phyloP scores from a whole-genome alignment of 148 eudicot species.

The Rhododendron simsii region DNA sequence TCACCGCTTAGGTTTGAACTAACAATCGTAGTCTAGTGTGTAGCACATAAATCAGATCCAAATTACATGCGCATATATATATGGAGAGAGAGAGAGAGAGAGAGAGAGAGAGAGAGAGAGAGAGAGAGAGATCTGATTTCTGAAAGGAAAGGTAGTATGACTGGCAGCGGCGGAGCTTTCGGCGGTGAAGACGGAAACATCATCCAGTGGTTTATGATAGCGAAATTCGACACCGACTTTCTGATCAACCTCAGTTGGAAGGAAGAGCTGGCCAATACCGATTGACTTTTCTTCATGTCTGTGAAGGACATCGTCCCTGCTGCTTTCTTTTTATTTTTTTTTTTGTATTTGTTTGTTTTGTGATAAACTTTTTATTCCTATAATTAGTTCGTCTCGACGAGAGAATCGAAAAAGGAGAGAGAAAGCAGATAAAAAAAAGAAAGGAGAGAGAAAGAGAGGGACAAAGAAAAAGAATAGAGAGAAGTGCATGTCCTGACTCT shows the following conservation, averaged over 20 bases:
- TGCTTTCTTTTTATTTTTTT: no score
- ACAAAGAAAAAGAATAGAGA: no score
- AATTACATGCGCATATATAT: neutral
- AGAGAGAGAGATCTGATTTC: conserved; percentile 1
- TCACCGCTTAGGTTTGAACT: no score
- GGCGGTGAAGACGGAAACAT: neutral
- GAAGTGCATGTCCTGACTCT: no score
- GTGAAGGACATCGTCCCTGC: neutral
- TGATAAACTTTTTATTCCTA: no score
- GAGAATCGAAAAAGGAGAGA: no score
- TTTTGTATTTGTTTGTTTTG: no score
- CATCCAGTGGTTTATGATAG: neutral
- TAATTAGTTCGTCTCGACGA: no score
- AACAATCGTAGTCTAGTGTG: neutral
- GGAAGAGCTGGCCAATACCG: conserved; percentile 17
- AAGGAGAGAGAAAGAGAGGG: no score
- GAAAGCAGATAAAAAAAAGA: no score
- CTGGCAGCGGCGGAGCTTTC: neutral
- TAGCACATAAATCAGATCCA: neutral
- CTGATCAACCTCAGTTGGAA: neutral
- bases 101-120: neutral
- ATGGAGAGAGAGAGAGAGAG: no score
- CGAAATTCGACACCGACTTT: no score
- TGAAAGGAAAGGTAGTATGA: neutral
- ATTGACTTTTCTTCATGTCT: conserved; percentile 22